Conservation (phyloP, 768 basidiomycete genomes). For the Steccherinum ochraceum region DNA sequence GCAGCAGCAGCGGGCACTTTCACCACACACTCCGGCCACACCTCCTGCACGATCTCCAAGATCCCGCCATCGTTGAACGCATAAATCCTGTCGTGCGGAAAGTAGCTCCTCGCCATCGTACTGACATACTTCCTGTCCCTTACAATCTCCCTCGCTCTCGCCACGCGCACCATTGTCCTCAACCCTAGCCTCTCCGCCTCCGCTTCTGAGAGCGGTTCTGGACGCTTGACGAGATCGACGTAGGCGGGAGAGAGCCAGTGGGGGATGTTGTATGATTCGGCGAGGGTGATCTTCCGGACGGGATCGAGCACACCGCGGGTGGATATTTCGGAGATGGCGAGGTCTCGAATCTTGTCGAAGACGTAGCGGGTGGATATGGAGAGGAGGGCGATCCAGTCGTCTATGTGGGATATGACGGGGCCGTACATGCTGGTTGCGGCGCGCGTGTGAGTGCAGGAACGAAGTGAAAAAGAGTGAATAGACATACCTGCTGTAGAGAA, state of each 20-base stretch:
- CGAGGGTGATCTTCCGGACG: constrained; percentile 15
- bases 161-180: constrained; percentile 15
- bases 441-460: background rate
- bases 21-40: constrained; percentile 8
- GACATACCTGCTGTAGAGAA: constrained; percentile 33
- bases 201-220: constrained; percentile 15
- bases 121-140: constrained; percentile 11
- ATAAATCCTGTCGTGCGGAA: constrained; percentile 6
- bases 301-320: constrained; percentile 20
- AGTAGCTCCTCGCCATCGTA: background rate
- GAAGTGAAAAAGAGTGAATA: background rate
- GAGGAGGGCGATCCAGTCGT: constrained; percentile 31
- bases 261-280: constrained; percentile 6
- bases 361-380: constrained; percentile 33
- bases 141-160: constrained; percentile 19
- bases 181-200: constrained; percentile 21
- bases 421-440: constrained; percentile 11
- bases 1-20: too few species aligned
- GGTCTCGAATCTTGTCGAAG: constrained; percentile 29
- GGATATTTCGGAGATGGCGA: constrained; percentile 25
- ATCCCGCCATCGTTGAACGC: constrained; percentile 8
- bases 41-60: constrained; percentile 1
- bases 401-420: constrained; percentile 11
- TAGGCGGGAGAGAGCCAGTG: constrained; percentile 20
- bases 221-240: constrained; percentile 17